Evolutionary conservation across 305 asterid genomes (phyloP).

Genomic region (Fraxinus paxiana): DNA sequence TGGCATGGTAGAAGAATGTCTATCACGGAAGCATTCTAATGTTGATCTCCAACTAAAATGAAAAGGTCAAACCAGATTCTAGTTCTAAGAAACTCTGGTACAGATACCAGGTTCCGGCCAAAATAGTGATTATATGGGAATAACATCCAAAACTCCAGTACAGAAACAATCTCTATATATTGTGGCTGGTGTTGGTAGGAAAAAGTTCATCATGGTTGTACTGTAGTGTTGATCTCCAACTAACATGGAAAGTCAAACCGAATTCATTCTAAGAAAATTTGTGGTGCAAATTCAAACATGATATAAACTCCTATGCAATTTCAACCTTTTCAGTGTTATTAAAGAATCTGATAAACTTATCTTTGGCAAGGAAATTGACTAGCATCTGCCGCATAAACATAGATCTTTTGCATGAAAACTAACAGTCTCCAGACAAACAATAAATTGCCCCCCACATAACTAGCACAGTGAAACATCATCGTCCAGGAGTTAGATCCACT

Average conservation of each 20-base stretch:
- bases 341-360: neutral
- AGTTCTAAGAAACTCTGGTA: neutral
- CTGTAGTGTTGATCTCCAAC: neutral
- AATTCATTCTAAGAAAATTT: neutral
- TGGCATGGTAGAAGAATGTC: neutral
- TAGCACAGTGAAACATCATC: neutral
- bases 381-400: neutral
- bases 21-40: neutral
- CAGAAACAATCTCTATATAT: neutral
- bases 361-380: neutral
- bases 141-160: neutral
- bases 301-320: neutral
- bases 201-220: neutral
- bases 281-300: neutral
- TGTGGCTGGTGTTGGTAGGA: neutral
- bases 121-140: neutral
- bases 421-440: neutral
- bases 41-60: neutral
- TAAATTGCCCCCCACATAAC: neutral
- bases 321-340: neutral
- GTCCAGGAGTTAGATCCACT: neutral
- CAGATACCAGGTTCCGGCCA: neutral
- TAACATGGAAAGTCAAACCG: neutral
- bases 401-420: neutral
- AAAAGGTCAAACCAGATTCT: neutral